phyloP scores from a whole-genome alignment of 78 protist species.

The Parvularia atlantis region DNA sequence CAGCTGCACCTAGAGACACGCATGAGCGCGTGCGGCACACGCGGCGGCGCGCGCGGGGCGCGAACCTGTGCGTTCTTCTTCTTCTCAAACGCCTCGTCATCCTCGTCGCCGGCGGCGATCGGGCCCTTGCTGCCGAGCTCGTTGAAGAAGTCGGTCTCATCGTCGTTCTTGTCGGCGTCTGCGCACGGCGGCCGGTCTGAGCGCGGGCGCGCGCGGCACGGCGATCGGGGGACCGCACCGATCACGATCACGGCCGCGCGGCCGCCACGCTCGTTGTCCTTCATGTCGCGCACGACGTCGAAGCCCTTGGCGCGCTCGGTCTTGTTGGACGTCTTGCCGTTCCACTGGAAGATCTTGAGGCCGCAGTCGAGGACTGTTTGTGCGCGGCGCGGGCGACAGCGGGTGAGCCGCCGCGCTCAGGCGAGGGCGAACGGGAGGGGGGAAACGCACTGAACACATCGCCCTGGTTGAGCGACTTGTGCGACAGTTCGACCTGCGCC shows the following conservation, averaged over 20 bases:
- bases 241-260: not conserved
- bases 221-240: slow-evolving; percentile 23
- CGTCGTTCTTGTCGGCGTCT: too few relatives aligned
- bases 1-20: not conserved
- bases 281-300: slow-evolving; percentile 20
- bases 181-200: too few relatives aligned
- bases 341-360: slow-evolving; percentile 26
- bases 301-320: slow-evolving; percentile 34
- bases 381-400: too few relatives aligned
- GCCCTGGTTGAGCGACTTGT: slow-evolving; percentile 40
- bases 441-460: slow-evolving; percentile 57
- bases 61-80: not conserved
- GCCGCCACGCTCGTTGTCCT: slow-evolving; percentile 34
- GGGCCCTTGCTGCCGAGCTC: slow-evolving; percentile 9
- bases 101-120: slow-evolving; percentile 35
- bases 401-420: too few relatives aligned
- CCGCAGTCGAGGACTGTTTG: slow-evolving; percentile 44
- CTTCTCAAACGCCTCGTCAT: too few relatives aligned
- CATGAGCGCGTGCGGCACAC: not conserved
- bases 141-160: slow-evolving; percentile 21
- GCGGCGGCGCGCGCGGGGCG: not conserved
- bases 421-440: too few relatives aligned
- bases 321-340: slow-evolving; percentile 18
- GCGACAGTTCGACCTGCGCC: not conserved
- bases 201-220: not conserved